These are phyloP conservation scores for Prillingera fragicola DNA, from an alignment of 1,284 basidiomycete genomes.

Conservation along the genomic window DNA sequence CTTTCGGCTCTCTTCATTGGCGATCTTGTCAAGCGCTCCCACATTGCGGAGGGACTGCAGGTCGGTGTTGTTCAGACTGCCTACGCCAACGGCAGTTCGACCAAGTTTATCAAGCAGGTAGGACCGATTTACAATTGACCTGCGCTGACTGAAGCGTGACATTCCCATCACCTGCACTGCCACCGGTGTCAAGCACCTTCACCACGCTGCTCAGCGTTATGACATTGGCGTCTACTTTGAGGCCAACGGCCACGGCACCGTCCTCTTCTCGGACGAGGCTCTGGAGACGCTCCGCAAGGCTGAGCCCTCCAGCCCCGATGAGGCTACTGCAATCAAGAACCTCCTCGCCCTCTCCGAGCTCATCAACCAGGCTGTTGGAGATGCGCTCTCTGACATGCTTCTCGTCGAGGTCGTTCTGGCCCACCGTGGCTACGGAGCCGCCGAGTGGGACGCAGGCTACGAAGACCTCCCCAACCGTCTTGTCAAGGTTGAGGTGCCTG, in stretches of 20 bases:
- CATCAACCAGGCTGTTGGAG: constrained; percentile 98
- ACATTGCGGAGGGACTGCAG: constrained; percentile 59
- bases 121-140: constrained; percentile 27
- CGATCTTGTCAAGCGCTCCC: constrained; percentile 78
- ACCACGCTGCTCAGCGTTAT: constrained; percentile 92
- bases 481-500: constrained; percentile 87
- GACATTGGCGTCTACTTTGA: constrained; percentile 98
- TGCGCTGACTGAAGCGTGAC: constrained; percentile 31
- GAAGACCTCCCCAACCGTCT: constrained; percentile 91
- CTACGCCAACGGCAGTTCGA: constrained; percentile 96
- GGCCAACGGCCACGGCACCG: constrained; percentile 97
- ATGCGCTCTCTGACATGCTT: constrained; percentile 93
- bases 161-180: constrained; percentile 91
- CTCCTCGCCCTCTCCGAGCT: constrained; percentile 71
- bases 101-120: constrained; percentile 80
- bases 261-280: constrained; percentile 79
- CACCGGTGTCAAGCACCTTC: constrained; percentile 96
- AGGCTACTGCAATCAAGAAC: constrained; percentile 70
- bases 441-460: constrained; percentile 91
- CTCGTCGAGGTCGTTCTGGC: constrained; percentile 89
- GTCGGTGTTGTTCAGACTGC: constrained; percentile 97
- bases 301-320: constrained; percentile 69
- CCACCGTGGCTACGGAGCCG: constrained; percentile 74
- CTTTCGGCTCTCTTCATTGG: constrained; percentile 90
- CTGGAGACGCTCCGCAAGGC: constrained; percentile 58